These are phyloP conservation scores for Sporothrix phasma DNA, from an alignment of 2,329 filamentous ascomycete genomes.

Conservation along the genomic window DNA sequence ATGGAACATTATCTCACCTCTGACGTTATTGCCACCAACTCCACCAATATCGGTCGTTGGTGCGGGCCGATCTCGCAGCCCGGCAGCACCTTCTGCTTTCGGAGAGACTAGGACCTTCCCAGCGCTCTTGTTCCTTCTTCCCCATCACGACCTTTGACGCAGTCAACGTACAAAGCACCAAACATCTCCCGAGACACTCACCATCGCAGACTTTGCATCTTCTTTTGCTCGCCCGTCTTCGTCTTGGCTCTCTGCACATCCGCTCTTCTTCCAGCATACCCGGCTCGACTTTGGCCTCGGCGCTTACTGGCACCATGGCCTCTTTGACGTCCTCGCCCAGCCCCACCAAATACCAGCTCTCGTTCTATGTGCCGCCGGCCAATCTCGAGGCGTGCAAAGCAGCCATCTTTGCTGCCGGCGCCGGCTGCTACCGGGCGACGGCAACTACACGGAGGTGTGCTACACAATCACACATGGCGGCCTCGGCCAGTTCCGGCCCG, in stretches of 20 bases:
- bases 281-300: not conserved
- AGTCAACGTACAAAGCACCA: not conserved
- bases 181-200: not conserved
- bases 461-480: slow-evolving; percentile 41
- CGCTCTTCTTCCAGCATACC: not conserved
- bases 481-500: slow-evolving; percentile 54
- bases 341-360: slow-evolving; percentile 11
- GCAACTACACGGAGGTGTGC: slow-evolving; percentile 47
- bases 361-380: slow-evolving; percentile 15
- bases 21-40: not conserved
- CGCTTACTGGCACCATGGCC: too few relatives aligned
- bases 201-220: not conserved
- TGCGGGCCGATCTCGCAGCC: not conserved
- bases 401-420: slow-evolving; percentile 49
- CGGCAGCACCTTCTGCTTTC: not conserved
- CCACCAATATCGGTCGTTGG: not conserved
- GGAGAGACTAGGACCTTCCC: not conserved
- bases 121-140: not conserved
- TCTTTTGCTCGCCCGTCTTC: not conserved
- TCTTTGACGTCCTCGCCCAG: not conserved
- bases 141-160: too few relatives aligned
- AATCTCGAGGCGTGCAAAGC: slow-evolving; percentile 41
- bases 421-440: slow-evolving; percentile 37
- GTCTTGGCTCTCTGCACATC: not conserved
- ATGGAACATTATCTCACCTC: too few relatives aligned